A percentile compares a stretch with the other conserved stretches of the same genome.
Conservation (phyloP, 2,329 filamentous ascomycete species). For the Emmonsiellopsis sp. region DNA sequence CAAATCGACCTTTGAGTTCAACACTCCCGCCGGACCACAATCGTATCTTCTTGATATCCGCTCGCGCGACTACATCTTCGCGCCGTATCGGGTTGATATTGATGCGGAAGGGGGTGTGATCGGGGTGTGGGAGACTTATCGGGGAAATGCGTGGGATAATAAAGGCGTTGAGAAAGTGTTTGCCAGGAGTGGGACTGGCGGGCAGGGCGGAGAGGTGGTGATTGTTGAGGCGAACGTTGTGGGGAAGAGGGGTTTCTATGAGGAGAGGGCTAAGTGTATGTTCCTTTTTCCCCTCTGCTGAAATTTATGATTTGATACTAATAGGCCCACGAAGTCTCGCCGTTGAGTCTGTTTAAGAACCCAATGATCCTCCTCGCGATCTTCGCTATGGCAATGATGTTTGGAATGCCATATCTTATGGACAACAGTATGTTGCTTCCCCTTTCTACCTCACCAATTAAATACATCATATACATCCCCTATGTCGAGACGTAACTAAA, state of each 20-base stretch:
- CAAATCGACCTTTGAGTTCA: constrained; percentile 65
- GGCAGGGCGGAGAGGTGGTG: constrained; percentile 29
- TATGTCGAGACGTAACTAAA: constrained; percentile 3
- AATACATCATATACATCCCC: constrained; percentile 4
- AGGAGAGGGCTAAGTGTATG: constrained; percentile 67
- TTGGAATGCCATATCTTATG: constrained; percentile 91
- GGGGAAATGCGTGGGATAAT: constrained; percentile 85
- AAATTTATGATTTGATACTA: not conserved
- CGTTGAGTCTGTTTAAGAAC: constrained; percentile 78
- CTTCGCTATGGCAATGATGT: constrained; percentile 69
- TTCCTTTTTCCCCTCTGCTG: constrained; percentile 16
- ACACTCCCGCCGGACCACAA: constrained; percentile 19
- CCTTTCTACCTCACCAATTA: not conserved
- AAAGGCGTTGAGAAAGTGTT: constrained; percentile 49
- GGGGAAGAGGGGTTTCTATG: constrained; percentile 63
- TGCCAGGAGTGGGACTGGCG: constrained; percentile 13
- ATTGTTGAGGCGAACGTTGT: constrained; percentile 54
- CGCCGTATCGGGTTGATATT: constrained; percentile 66
- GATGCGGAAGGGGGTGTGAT: constrained; percentile 41
- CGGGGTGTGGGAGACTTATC: constrained; percentile 71
- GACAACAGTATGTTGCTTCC: constrained; percentile 69
- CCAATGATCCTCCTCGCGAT: constrained; percentile 94
- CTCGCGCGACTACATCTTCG: constrained; percentile 64
- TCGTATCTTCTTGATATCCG: constrained; percentile 79
- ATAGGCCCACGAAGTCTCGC: constrained; percentile 49